A percentile compares a stretch with the other conserved stretches of the same genome.
Conservation (phyloP, 192 early-diverging fungal species). For the Ambispora gerdemannii region DNA sequence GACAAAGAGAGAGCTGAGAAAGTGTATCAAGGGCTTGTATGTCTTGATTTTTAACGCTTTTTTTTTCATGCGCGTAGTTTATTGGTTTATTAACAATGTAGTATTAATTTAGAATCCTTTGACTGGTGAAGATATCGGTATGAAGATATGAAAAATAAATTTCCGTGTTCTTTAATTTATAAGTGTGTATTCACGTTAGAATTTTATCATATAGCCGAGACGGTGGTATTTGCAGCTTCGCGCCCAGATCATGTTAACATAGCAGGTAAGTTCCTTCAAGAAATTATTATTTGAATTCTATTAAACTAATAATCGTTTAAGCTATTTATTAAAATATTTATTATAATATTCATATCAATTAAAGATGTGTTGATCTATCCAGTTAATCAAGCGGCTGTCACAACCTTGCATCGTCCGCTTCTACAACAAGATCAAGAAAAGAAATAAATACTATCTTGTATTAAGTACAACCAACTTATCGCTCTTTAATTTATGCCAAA, state of each 20-base stretch:
- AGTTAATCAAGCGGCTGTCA: conserved; percentile 39
- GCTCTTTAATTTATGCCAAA: no score
- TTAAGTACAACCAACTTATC: no score
- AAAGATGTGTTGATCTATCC: conserved; percentile 52
- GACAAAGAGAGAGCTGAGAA: conserved; percentile 60
- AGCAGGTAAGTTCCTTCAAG: no score
- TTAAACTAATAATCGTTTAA: no score
- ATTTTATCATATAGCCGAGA: conserved; percentile 50
- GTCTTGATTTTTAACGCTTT: background rate
- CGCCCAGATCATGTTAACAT: conserved; percentile 73
- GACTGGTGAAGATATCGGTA: conserved; percentile 67
- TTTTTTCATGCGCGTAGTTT: background rate
- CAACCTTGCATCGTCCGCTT: no score
- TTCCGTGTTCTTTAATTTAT: conserved; percentile 11
- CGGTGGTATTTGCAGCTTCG: conserved; percentile 76
- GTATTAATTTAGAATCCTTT: conserved; percentile 47
- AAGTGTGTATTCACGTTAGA: conserved; percentile 24
- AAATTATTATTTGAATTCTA: no score
- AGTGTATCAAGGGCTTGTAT: conserved; percentile 72
- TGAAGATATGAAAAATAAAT: conserved; percentile 28
- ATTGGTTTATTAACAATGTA: background rate
- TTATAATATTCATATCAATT: no score
- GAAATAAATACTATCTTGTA: no score
- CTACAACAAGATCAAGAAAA: no score
- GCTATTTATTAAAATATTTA: no score